Base-by-base conservation (phyloP, 805 yeast species). In the Schwanniomyces sp. region DNA sequence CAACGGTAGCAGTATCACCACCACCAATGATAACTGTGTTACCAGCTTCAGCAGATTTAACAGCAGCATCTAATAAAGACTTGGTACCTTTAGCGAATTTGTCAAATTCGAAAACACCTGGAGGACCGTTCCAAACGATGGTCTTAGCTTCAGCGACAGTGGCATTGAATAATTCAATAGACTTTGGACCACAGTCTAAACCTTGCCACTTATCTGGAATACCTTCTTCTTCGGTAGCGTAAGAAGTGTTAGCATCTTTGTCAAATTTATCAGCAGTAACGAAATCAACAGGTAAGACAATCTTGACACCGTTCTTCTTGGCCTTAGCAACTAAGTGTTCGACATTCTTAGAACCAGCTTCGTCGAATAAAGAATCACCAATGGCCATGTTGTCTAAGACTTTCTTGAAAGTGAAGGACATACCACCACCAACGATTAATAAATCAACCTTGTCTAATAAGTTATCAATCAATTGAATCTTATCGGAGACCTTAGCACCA, bases 81-180 rank as follows among this genome's bases (percentile, higher is more conserved):
- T 91, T 88, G 69, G 98, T 92, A 76, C 98, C 98, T 51, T 74
- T 74, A 60, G 97, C 86, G 70, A 94, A 94, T 65, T 80, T 81
- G 60, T 89, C 96, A 67, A 94, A 94, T 80, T 94, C 99, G 72
- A 94, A 94, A 62, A 94, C 99, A 82, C 99, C 99, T 75, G 99
- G 97, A 57, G 99, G 99, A 72, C 99, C 99, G 81, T 94, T 94
- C 99, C 99, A 94, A 70, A 94, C 94, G 64, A 94, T 92, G 65
- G 99, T 94, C 85, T 92, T 91, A 61, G 99, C 95, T 75, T 86
- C 80, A 57, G 87, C 86, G 62, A 94, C 89, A 56, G 96, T 85
- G 57, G 77, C 84, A 58, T 85, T 81, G 70, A 88, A 94, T 60
- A 87, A 80, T 73, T 84, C 80, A 64, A 82, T 79, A 53, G 96